Conservation (phyloP, 352 stramenopile species). For the Phytophthora melonis region DNA sequence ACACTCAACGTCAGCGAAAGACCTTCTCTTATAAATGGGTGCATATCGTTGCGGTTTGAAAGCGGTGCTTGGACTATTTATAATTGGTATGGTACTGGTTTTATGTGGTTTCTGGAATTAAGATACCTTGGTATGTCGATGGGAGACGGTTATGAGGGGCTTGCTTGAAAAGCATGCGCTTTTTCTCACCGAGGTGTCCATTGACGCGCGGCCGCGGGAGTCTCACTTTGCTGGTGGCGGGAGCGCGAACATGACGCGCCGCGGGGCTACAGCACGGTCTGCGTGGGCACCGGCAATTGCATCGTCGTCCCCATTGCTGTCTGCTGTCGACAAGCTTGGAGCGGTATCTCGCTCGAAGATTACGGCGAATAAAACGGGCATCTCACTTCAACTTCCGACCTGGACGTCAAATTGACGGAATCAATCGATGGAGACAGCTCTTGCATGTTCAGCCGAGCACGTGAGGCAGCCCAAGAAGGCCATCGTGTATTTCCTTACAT, state of each 20-base stretch:
- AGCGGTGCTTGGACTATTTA: background rate
- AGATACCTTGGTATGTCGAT: background rate
- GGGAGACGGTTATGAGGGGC: background rate
- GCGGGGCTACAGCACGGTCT: too few species aligned
- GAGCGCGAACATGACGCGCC: background rate
- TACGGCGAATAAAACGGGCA: background rate
- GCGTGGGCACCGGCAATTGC: background rate
- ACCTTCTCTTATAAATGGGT: background rate
- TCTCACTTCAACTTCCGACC: background rate
- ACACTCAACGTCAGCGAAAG: background rate
- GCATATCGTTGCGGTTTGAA: background rate
- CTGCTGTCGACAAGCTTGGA: background rate
- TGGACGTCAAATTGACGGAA: background rate
- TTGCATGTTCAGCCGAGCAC: too few species aligned
- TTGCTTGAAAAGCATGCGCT: background rate
- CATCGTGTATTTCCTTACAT: conserved; percentile 12
- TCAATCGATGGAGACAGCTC: background rate
- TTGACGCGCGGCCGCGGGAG: background rate
- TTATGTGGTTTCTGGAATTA: background rate
- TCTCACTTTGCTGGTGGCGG: background rate
- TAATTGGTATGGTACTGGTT: background rate
- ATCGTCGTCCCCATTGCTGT: background rate
- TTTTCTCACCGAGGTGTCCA: background rate
- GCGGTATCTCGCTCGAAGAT: background rate
- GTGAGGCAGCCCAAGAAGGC: background rate